phyloP scores from a whole-genome alignment of 2,329 filamentous ascomycete genomes.

The Botryotinia narcissicola region DNA sequence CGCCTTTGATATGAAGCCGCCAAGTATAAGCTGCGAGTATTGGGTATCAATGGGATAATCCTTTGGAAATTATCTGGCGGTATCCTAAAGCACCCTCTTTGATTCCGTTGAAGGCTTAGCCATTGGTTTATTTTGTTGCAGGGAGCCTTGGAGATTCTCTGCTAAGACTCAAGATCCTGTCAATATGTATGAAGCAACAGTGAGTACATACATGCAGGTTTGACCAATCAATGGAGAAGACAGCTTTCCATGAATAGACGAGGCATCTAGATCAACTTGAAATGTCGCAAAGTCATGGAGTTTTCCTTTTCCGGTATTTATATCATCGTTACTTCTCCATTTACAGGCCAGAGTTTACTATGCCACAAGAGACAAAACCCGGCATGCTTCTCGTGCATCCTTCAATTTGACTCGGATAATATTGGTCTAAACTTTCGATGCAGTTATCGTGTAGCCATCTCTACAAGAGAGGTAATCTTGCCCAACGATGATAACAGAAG shows the following conservation, averaged over 20 bases:
- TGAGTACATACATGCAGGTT: no score
- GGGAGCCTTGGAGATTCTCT: neutral
- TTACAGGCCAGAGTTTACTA: neutral
- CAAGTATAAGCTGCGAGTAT: neutral
- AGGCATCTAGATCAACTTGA: neutral
- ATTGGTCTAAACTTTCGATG: neutral
- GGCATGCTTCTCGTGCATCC: neutral
- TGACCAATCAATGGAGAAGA: neutral
- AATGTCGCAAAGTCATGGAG: rapidly evolving
- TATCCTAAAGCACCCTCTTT: no score
- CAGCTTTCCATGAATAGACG: neutral
- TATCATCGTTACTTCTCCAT: rapidly evolving
- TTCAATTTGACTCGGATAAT: neutral
- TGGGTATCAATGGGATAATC: rapidly evolving
- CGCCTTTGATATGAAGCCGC: rapidly evolving
- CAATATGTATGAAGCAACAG: no score
- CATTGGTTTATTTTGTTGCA: neutral
- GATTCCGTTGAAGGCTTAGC: neutral
- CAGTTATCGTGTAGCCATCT: neutral
- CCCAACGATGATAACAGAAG: neutral
- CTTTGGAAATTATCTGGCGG: no score
- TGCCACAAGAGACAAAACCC: neutral
- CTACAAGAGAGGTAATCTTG: neutral
- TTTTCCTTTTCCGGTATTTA: neutral
- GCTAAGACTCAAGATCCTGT: no score